Conservation (phyloP, 306 rosid genomes). For the Sicyos edulis region DNA sequence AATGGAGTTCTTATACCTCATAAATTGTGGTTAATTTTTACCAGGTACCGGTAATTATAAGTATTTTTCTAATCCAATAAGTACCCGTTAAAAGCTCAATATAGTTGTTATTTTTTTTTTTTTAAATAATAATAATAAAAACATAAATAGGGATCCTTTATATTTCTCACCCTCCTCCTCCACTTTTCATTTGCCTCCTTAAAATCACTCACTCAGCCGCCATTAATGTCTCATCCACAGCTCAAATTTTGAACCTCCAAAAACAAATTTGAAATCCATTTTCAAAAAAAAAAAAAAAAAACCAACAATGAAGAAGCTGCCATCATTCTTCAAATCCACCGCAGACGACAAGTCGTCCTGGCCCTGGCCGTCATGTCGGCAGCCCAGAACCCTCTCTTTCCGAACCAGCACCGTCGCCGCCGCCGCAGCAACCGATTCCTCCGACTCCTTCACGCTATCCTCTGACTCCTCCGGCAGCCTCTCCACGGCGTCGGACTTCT, state of each 20-base stretch:
- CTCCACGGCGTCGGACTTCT: slow-evolving; percentile 10
- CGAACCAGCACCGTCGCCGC: slow-evolving; percentile 17
- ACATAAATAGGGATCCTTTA: neutral
- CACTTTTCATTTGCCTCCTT: neutral
- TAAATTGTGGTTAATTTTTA: no score
- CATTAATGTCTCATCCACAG: slow-evolving; percentile 3
- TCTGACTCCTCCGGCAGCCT: slow-evolving; percentile 10
- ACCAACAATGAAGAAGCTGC: slow-evolving; percentile 54
- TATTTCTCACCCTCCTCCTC: neutral
- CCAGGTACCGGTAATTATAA: no score
- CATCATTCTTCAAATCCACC: slow-evolving; percentile 39
- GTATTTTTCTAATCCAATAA: no score
- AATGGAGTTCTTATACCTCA: no score
- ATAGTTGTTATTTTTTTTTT: no score
- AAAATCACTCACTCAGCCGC: neutral
- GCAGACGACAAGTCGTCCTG: slow-evolving; percentile 32
- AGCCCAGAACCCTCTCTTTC: slow-evolving; percentile 76
- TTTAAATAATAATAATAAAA: no score
- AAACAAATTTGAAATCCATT: no score
- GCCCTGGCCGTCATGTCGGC: slow-evolving; percentile 72
- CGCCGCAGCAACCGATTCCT: slow-evolving; percentile 27
- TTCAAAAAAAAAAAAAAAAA: neutral
- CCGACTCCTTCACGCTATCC: slow-evolving; percentile 11
- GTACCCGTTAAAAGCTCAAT: no score
- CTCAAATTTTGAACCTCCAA: slow-evolving; percentile 3